These are phyloP conservation scores for Venturia aucupariae DNA, from an alignment of 2,329 filamentous ascomycete species.

Conservation along the genomic window DNA sequence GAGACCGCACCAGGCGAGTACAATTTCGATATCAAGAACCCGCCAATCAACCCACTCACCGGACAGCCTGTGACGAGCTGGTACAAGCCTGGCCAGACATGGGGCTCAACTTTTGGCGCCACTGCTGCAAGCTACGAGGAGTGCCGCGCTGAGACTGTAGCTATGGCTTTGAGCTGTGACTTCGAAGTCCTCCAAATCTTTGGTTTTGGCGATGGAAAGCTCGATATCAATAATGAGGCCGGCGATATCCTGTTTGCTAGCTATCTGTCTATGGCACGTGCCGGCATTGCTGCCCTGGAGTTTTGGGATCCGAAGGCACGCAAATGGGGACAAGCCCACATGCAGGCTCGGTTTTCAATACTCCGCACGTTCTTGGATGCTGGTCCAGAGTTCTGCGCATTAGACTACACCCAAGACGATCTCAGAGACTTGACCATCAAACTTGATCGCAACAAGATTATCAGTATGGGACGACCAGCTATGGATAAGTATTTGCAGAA, in stretches of 20 bases:
- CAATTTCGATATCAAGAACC: slow-evolving; percentile 81
- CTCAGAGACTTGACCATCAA: slow-evolving; percentile 74
- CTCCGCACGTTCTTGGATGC: slow-evolving; percentile 76
- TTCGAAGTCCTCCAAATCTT: slow-evolving; percentile 86
- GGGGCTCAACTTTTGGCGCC: slow-evolving; percentile 84
- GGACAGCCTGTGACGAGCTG: slow-evolving; percentile 70
- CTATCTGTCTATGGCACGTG: slow-evolving; percentile 89
- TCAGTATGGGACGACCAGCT: slow-evolving; percentile 70
- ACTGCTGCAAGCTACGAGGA: slow-evolving; percentile 88
- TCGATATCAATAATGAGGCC: slow-evolving; percentile 64
- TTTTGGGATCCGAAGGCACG: slow-evolving; percentile 87
- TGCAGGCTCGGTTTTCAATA: slow-evolving; percentile 85
- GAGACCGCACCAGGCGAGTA: slow-evolving; percentile 73
- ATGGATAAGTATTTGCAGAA: slow-evolving; percentile 85
- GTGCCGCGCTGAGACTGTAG: slow-evolving; percentile 87
- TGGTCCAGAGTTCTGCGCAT: slow-evolving; percentile 75
- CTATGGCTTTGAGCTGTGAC: slow-evolving; percentile 84
- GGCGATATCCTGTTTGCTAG: slow-evolving; percentile 81
- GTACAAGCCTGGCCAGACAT: slow-evolving; percentile 94
- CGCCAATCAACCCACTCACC: slow-evolving; percentile 71
- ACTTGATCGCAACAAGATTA: slow-evolving; percentile 77
- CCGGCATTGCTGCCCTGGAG: slow-evolving; percentile 80
- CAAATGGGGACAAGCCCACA: slow-evolving; percentile 91
- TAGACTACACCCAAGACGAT: slow-evolving; percentile 65
- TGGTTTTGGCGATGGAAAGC: slow-evolving; percentile 70